phyloP scores from a whole-genome alignment of 257 asterid genomes.

The Solanum dulcamara region DNA sequence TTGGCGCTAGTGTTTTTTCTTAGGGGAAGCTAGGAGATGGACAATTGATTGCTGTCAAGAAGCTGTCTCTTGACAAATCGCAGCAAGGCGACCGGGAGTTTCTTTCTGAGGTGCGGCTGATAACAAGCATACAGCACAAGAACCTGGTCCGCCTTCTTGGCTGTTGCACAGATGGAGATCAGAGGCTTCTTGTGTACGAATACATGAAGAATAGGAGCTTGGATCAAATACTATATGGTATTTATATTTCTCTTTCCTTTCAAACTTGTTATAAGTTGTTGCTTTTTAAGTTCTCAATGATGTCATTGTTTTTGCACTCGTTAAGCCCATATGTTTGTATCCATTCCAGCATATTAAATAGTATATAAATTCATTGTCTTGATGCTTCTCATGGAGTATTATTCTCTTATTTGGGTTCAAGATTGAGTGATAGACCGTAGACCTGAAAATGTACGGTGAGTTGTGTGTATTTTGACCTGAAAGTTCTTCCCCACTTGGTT shows the following conservation, averaged over 20 bases:
- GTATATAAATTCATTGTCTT: no score
- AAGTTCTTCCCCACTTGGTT: no score
- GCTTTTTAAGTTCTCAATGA: neutral
- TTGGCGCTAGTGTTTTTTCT: neutral
- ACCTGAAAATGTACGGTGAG: no score
- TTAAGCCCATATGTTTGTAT: neutral
- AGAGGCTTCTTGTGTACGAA: slow-evolving; percentile 67
- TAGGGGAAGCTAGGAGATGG: slow-evolving; percentile 69
- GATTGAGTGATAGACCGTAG: no score
- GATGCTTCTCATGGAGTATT: no score
- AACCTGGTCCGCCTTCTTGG: slow-evolving; percentile 73
- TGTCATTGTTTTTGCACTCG: neutral
- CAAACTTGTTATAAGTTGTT: neutral
- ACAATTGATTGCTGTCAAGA: slow-evolving; percentile 48
- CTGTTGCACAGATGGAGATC: slow-evolving; percentile 69
- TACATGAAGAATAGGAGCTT: slow-evolving; percentile 72
- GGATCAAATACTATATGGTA: slow-evolving; percentile 68
- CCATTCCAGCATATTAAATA: no score
- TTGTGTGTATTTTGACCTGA: no score
- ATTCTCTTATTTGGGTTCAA: no score
- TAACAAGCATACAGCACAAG: slow-evolving; percentile 77
- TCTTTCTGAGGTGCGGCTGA: slow-evolving; percentile 58
- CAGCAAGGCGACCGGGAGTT: slow-evolving; percentile 77
- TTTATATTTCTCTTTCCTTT: neutral
- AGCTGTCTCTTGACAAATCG: slow-evolving; percentile 51